Evolutionary conservation across 306 rosid species (phyloP), one percentile per base, ranked within the genome.

Genomic region (Citrullus colocynthis): DNA sequence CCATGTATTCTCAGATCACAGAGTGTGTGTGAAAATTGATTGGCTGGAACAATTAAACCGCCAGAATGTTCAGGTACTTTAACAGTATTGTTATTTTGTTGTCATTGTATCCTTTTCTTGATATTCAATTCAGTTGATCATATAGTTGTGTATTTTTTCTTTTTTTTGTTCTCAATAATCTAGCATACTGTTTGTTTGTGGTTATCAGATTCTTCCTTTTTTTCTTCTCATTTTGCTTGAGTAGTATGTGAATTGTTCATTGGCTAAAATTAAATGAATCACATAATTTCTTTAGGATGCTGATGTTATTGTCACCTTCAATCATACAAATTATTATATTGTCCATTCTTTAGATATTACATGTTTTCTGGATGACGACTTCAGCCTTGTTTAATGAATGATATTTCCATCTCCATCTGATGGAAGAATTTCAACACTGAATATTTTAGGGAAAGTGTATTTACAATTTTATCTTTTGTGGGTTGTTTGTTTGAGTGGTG

Each of bases 1-100:
- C 80, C 98, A 92, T 88, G 96, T 88, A 8, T 89, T 88, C 79
- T 89, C 88, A 75, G 93, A 86, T 78, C 97, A 89, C 65, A 84
- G 80, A 79, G 88, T 91, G 78, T 83, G 89, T 80, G 90, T 96
- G 67, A 96, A 96, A 85, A 88, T 96, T 45, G 99, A 96, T 87
- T 89, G 99, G 99, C 89, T 96, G 66, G 98, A 88, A 87, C 99
- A 96, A 84, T 87, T 96, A 28, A 91, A 84, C 60, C 97, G 98
- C 37, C 91, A 83, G 75, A 92, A 96, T 85, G 84, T 96, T 87
- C 98, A 92, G 99, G 99, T 96, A 85, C 75, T 74, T 81, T 21
- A 34, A 37, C 42, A 55, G 13, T 7, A 69, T 71, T 8, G 39
- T 45, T 76, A 45, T 62, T 21, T 21, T 24, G 21, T 64, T 75